Base-by-base conservation (phyloP, 163 green algal genomes). In the Scenedesmus sp. region DNA sequence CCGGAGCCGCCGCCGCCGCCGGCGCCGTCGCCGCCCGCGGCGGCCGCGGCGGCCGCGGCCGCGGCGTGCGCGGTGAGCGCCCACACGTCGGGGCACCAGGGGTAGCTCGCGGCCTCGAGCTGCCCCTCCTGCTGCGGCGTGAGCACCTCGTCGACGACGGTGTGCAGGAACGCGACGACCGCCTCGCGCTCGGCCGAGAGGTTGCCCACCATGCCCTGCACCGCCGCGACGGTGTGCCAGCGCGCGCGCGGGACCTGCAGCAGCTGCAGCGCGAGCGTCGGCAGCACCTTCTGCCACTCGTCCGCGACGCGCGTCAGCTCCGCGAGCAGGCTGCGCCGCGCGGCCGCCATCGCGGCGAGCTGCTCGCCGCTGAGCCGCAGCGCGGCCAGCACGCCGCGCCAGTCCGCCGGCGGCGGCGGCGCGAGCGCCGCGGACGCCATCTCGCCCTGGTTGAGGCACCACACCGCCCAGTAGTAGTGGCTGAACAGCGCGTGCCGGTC, bases 391-490 rank as follows among this genome's bases (percentile, higher is more conserved):
- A 80, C 48, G 4, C 2, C 24, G 1, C 28, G 15, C 72, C 72
- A 72, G 29, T 3, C 33, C 17, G 51, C 72, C 5, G 24, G 24
- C 20, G 62, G n/a, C 36, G 33, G 54, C 44, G 63, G 60, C 72
- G 58, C 29, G 11, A 53, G 26, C 58, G 18, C 20, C 5, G 48
- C 18, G 14, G 45, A 11, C 36, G 28, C 48, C 74, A 69, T 29
- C 62, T 81, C 74, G 26, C 36, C 56, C 7, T 7, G 36, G 50
- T 81, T 81, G 13, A 81, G 28, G 34, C 63, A 75, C 60, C 63
- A 81, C 7, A 74, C 42, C 0, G 74, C 74, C 74, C 74, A 81
- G 63, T 81, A 81, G 36, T 69, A 81, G 74, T 81, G 74, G 31
- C 50, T 70, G 63, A 81, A 81, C 34, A 81, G 34, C 0, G 74